Base-by-base conservation (phyloP, 192 early-diverging fungal genomes). In the Mortierella alpina region DNA sequence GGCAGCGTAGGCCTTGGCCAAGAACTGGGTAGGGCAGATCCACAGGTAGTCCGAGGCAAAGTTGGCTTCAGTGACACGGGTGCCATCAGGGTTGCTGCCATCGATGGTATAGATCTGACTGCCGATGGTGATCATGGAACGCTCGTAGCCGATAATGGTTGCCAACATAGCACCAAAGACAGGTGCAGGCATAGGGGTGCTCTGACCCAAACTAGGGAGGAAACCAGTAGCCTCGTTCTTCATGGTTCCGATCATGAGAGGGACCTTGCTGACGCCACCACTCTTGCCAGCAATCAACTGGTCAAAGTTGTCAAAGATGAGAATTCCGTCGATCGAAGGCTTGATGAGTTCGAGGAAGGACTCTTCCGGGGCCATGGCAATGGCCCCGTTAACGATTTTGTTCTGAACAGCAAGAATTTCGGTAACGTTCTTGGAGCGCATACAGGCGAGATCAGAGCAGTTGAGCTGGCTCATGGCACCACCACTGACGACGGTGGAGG, bases 291-390 rank as follows among this genome's bases (percentile, higher is more conserved):
- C 77, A 63, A 80, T 80, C 52, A 80, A 41, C 49, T 80, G 63
- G 45, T 80, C 77, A 80, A 80, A 80, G 69, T 80, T 71, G 57
- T 80, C 49, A 50, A 64, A 59, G 70, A 80, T 72, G 23, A 80
- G 59, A 23, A 72, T 8, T 12, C 77, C 77, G 20, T 80, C 77
- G 40, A 80, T 56, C 11, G 77, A 47, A 59, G 77, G 77, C 66
- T 80, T 80, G 60, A 80, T 80, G 59, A 80, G 62, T 55, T 80
- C 77, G 23, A 80, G 70, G 77, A 80, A 80, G 17, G 77, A 80
- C 66, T 80, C 70, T 58, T 80, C 70, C 8, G 77, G 77, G 22
- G 77, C 77, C 53, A 55, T 68, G 53, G 54, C 15, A 44, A 80
- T 80, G 53, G 77, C 70, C 53, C 68, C 52, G n/a, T 54, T 22